Percentiles rank a stretch among this genome's conserved stretches.
Evolutionary conservation across 805 yeast species (phyloP).

Genomic region (Lachancea mirantina): DNA sequence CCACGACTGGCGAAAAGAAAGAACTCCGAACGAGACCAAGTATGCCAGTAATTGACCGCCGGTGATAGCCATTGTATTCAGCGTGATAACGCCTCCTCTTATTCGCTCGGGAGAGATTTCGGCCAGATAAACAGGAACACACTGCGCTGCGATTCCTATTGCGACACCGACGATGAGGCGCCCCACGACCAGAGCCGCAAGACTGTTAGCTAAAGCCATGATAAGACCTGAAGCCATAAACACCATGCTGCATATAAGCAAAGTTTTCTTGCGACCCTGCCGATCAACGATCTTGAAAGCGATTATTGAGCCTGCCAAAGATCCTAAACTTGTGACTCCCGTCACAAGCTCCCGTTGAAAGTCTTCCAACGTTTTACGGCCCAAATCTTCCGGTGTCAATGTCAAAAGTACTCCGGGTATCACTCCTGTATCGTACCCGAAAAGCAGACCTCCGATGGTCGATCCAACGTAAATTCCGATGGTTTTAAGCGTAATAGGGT

Average conservation of each 20-base stretch:
- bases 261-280: constrained; percentile 36
- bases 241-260: constrained; percentile 39
- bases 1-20: constrained; percentile 27
- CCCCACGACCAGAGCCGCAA: constrained; percentile 43
- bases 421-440: constrained; percentile 62
- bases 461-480: constrained; percentile 23
- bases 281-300: constrained; percentile 48
- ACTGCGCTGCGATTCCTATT: constrained; percentile 64
- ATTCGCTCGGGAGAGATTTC: constrained; percentile 41
- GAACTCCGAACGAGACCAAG: constrained; percentile 29
- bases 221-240: constrained; percentile 44
- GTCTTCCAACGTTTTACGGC: constrained; percentile 28
- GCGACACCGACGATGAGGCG: constrained; percentile 63
- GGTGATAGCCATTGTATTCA: constrained; percentile 40
- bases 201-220: constrained; percentile 36
- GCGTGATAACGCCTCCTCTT: constrained; percentile 35
- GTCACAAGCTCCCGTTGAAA: constrained; percentile 37
- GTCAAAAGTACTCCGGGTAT: constrained; percentile 52
- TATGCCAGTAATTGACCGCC: constrained; percentile 45
- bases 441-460: constrained; percentile 54
- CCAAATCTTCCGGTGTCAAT: constrained; percentile 35
- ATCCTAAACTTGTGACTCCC: constrained; percentile 46
- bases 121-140: constrained; percentile 52
- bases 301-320: constrained; percentile 44
- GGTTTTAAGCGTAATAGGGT: constrained; percentile 17